Evolutionary conservation across 2,329 filamentous ascomycete genomes (phyloP), one percentile per base, ranked within the genome.

Genomic region (Penicillium sp.): DNA sequence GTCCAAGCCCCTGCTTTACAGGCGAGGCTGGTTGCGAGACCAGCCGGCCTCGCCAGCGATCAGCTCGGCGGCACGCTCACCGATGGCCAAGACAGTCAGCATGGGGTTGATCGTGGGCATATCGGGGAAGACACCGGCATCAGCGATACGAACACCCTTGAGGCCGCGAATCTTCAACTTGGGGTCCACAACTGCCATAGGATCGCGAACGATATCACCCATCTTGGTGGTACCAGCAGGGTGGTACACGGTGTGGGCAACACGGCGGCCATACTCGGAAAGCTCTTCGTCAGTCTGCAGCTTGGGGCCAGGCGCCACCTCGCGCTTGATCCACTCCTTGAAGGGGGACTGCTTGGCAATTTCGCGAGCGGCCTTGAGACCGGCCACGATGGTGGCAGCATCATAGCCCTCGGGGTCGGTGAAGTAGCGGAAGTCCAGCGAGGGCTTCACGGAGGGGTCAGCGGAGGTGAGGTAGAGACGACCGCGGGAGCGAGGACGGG

Each of bases 161-260:
- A 95, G 71, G 0, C 88, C 89, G 25, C 82, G 77, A 27, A 95
- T 76, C 73, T 81, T 86, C 54, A 95, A 72, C 64, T 85, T 76
- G 22, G 80, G 78, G 64, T 93, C 86, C n/a, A 95, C 89, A 16
- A 95, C 90, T 4, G 88, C 89, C 67, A 84, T 73, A 41, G 80
- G 73, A 66, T 95, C 88, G 45, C 75, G 80, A 48, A 68, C 69
- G 4, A 87, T 72, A 63, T 91, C 83, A 29, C 89, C 89, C 89
- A 95, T 95, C 78, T 90, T 90, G 47, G 89, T 93, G 14, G 89
- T 95, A 44, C 89, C 89, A 11, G 87, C 86, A 0, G 89, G 89
- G 71, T 95, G 89, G 72, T 95, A 95, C 27, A 95, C 89, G 1
- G 89, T 95, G 71, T 95, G 89, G 4, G 89, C 89, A 4, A 80